Conservation (phyloP, 2,329 filamentous ascomycete species). For the Talaromyces sp. region DNA sequence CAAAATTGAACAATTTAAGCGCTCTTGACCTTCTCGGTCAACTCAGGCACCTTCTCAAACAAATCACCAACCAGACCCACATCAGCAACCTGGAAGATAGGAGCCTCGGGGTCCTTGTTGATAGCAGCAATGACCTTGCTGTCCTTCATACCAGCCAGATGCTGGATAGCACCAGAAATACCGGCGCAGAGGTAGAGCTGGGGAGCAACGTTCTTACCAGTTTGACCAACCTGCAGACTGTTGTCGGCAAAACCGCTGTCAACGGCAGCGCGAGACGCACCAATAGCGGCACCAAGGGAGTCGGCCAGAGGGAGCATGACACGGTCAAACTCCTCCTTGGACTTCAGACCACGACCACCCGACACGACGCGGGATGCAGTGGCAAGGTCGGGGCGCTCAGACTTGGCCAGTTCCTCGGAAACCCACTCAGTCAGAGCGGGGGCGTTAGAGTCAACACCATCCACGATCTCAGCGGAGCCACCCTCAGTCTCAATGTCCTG, state of each 20-base stretch:
- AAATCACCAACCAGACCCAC: slow-evolving; percentile 93
- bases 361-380: slow-evolving; percentile 91
- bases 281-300: slow-evolving; percentile 89
- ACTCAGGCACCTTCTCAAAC: slow-evolving; percentile 92
- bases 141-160: slow-evolving; percentile 99
- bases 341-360: slow-evolving; percentile 92
- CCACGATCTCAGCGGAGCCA: slow-evolving; percentile 75
- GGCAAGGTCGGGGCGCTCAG: slow-evolving; percentile 87
- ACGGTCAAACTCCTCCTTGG: slow-evolving; percentile 94
- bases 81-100: slow-evolving; percentile 97
- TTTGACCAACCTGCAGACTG: slow-evolving; percentile 96
- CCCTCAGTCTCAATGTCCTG: slow-evolving; percentile 70
- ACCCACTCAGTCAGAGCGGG: slow-evolving; percentile 81
- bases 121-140: slow-evolving; percentile 99
- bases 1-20: slow-evolving; percentile 5
- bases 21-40: slow-evolving; percentile 79
- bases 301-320: slow-evolving; percentile 92
- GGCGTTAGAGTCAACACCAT: slow-evolving; percentile 80
- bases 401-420: slow-evolving; percentile 89
- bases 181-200: slow-evolving; percentile 94
- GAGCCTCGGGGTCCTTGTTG: slow-evolving; percentile 96
- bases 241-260: slow-evolving; percentile 98
- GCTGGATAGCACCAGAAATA: slow-evolving; percentile 96
- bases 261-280: slow-evolving; percentile 90
- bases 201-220: slow-evolving; percentile 96